Evolutionary conservation across 768 basidiomycete species (phyloP), one percentile per base, ranked within the genome.

Genomic region (Termitomyces sp.): DNA sequence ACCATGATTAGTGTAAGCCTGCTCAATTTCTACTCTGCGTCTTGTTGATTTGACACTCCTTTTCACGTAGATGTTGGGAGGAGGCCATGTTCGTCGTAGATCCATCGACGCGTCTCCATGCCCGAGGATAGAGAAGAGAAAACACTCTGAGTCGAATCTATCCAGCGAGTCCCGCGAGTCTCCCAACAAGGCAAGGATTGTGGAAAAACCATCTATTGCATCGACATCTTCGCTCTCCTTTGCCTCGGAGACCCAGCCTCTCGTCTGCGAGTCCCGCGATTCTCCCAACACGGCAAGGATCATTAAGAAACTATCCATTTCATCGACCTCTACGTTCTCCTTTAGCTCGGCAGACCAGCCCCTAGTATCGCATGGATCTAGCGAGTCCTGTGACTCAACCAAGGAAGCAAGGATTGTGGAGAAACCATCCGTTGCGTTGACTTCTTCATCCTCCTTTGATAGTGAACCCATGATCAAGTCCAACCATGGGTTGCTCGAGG

Each of bases 51-150:
- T 67, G 44, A 56, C 30, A 28, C 9, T 47, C n/a, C 6, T 40
- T 40, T 40, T 9, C n/a, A 7, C 8, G 1, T 59, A 90, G 87
- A 91, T 92, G 89, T 73, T 92, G 35, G 90, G 86, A 50, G 90
- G 88, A 54, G 89, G 87, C 2, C 87, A 83, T 54, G 83, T 88
- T 53, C 83, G 86, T 32, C 83, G 89, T 33, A 73, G 77, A 13
- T 90, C 90, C 0, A 82, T 88, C 18, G 83, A 85, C n/a, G 77
- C 77, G 3, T 92, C 90, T 2, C 90, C 90, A 0, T 89, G 85
- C 57, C 76, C 81, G 20, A 80, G 83, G 42, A 77, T 80, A 8
- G 86, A 86, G 63, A 87, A 88, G 66, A 75, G 82, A 58, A 87
- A 84, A 66, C 76, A 82, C 47, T 68, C 77, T 0, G 70, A 72